Evolutionary conservation across 805 yeast genomes (phyloP).

Genomic region (Yarrowia osloensis): DNA sequence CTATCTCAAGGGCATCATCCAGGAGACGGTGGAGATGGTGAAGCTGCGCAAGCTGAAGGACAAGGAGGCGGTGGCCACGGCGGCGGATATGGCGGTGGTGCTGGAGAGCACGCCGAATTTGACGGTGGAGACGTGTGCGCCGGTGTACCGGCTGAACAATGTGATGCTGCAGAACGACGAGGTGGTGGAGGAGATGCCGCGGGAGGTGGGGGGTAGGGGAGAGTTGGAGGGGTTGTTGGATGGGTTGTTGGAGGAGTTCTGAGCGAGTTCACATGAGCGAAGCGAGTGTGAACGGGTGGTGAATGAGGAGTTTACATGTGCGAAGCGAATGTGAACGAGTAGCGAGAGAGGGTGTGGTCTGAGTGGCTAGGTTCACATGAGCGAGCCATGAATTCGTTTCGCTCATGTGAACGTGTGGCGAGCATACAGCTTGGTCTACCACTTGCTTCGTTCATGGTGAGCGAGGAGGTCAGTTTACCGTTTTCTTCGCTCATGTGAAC

Average conservation of each 20-base stretch:
- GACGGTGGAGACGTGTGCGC: conserved; percentile 44
- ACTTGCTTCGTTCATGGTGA: no score
- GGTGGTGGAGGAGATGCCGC: conserved; percentile 30
- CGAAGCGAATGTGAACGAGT: neutral
- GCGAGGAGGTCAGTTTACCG: no score
- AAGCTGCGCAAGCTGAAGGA: conserved; percentile 55
- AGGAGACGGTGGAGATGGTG: conserved; percentile 71
- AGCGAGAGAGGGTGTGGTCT: no score
- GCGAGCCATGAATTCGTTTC: no score
- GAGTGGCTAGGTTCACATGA: no score
- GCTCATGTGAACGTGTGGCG: no score
- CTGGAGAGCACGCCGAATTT: conserved; percentile 42
- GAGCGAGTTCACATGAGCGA: neutral
- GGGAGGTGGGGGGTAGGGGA: neutral
- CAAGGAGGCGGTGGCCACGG: conserved; percentile 43
- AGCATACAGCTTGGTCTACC: no score
- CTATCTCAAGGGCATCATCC: conserved; percentile 73
- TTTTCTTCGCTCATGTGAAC: no score
- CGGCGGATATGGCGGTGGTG: conserved; percentile 43
- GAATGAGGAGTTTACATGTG: no score
- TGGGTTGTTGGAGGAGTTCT: conserved; percentile 13
- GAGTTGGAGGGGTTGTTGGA: conserved; percentile 12
- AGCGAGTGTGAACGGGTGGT: neutral
- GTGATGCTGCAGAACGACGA: conserved; percentile 44
- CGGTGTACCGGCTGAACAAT: conserved; percentile 42